A percentile compares a stretch with the other conserved stretches of the same genome.
Conservation (phyloP, 257 asterid species). For the Penstemon davidsonii region DNA sequence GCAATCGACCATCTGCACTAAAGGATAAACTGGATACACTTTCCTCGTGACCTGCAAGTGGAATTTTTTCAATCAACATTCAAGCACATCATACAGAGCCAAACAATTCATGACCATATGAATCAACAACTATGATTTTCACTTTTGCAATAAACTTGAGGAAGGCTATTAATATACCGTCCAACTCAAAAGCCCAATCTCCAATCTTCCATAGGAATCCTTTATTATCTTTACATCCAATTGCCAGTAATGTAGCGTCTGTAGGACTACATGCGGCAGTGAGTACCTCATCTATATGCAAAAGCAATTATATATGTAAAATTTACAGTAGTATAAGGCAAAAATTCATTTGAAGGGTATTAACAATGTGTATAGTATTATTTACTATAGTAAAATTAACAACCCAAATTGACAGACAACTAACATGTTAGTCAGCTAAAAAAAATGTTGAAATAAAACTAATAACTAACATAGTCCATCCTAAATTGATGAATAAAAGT, state of each 20-base stretch:
- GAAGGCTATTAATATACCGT: constrained; percentile 46
- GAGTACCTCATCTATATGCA: constrained; percentile 71
- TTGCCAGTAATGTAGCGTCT: constrained; percentile 79
- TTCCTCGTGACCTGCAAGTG: constrained; percentile 73
- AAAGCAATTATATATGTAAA: constrained; percentile 18
- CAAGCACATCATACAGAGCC: constrained; percentile 1
- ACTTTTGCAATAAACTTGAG: constrained; percentile 8
- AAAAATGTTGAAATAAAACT: background rate
- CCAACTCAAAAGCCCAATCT: constrained; percentile 74
- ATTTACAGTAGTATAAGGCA: background rate
- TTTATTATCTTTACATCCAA: constrained; percentile 95
- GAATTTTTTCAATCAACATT: background rate
- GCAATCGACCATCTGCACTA: constrained; percentile 79
- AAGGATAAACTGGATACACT: constrained; percentile 73
- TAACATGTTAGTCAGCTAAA: background rate
- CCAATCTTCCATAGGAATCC: constrained; percentile 90
- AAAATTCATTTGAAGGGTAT: background rate
- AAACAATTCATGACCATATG: background rate
- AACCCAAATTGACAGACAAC: background rate
- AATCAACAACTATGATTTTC: background rate
- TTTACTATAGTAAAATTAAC: background rate
- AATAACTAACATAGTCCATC: background rate
- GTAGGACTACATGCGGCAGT: constrained; percentile 80
- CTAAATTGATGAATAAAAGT: background rate
- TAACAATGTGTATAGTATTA: background rate